phyloP scores from a whole-genome alignment of 768 basidiomycete species.

The Rubroboletus pulcherrimus region DNA sequence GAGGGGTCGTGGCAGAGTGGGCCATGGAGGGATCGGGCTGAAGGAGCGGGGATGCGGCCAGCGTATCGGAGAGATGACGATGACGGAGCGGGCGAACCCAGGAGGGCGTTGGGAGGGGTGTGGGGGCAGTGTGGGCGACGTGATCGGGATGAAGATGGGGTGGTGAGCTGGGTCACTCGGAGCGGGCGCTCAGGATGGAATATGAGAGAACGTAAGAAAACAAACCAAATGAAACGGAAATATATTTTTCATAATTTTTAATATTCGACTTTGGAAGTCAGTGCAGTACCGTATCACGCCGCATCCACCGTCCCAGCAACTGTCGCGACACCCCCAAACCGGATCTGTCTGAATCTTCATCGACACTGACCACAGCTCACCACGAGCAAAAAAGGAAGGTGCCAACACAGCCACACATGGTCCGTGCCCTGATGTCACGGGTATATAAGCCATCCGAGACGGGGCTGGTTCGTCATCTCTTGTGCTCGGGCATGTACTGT shows the following conservation, averaged over 20 bases:
- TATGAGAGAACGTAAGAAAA: background rate
- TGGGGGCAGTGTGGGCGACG: background rate
- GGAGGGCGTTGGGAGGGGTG: background rate
- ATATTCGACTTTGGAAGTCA: background rate
- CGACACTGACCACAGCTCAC: too few relatives aligned
- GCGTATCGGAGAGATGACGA: background rate
- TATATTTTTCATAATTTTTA: background rate
- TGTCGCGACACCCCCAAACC: background rate
- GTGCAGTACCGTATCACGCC: too few relatives aligned
- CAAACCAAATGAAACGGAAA: background rate
- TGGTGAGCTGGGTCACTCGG: too few relatives aligned
- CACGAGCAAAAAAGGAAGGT: too few relatives aligned
- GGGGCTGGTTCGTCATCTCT: slow-evolving; percentile 51
- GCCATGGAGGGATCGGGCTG: slow-evolving; percentile 12
- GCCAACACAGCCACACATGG: background rate
- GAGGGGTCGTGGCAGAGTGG: background rate
- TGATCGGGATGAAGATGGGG: background rate
- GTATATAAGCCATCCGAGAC: background rate
- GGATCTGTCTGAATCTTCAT: too few relatives aligned
- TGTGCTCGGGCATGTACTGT: slow-evolving; percentile 96
- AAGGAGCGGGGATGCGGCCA: background rate
- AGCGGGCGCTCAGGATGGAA: too few relatives aligned
- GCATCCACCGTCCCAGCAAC: background rate
- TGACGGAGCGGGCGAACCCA: background rate
- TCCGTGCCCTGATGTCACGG: background rate